Conservation (phyloP, 768 basidiomycete genomes). For the Trametes meyenii region DNA sequence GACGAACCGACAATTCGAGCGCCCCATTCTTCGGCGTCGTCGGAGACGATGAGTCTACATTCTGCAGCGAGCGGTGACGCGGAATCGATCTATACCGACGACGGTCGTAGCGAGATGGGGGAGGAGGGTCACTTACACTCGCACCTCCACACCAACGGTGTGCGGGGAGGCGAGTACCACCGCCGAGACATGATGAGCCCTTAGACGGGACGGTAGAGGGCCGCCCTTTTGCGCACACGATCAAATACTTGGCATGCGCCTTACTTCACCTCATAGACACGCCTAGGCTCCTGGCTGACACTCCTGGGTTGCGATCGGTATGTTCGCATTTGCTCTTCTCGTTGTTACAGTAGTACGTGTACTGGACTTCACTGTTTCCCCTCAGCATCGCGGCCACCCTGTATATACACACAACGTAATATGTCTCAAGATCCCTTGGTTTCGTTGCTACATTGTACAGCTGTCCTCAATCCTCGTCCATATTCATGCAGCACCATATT, state of each 20-base stretch:
- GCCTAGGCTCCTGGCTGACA: slow-evolving; percentile 2
- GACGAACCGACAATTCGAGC: slow-evolving; percentile 84
- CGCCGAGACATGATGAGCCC: slow-evolving; percentile 16
- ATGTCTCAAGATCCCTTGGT: background rate
- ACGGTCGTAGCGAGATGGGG: slow-evolving; percentile 23
- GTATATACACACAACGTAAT: slow-evolving; percentile 24
- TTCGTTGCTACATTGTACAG: slow-evolving; percentile 23
- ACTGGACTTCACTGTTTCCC: slow-evolving; percentile 20
- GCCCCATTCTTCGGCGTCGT: slow-evolving; percentile 43
- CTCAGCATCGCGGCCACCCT: slow-evolving; percentile 15
- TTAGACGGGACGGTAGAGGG: slow-evolving; percentile 2
- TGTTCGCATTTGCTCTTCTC: slow-evolving; percentile 8
- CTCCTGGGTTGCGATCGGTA: slow-evolving; percentile 2
- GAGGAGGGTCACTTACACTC: slow-evolving; percentile 6
- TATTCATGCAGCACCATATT: slow-evolving; percentile 16
- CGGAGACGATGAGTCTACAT: slow-evolving; percentile 37
- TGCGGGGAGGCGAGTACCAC: slow-evolving; percentile 13
- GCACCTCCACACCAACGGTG: slow-evolving; percentile 3
- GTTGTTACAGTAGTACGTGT: slow-evolving; percentile 18
- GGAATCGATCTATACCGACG: slow-evolving; percentile 35
- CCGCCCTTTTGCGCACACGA: background rate
- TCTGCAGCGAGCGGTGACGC: slow-evolving; percentile 38
- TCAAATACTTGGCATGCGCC: background rate
- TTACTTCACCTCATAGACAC: slow-evolving; percentile 9
- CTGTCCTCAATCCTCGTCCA: slow-evolving; percentile 1